phyloP scores from a whole-genome alignment of 306 rosid genomes.

The Vigna mungo region DNA sequence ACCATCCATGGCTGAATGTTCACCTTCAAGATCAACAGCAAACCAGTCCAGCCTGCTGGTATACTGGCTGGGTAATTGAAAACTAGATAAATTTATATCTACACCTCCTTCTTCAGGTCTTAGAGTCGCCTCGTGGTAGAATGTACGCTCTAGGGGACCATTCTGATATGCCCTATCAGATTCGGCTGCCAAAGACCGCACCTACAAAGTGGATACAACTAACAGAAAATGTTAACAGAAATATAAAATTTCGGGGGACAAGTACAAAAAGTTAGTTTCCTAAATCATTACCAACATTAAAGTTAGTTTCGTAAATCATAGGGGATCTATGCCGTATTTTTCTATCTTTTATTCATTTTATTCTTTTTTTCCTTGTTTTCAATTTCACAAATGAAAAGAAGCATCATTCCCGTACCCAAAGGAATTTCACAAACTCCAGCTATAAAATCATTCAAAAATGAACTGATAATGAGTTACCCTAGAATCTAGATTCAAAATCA shows the following conservation, averaged over 20 bases:
- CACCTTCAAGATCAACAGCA: constrained; percentile 96
- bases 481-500: constrained; percentile 24
- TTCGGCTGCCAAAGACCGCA: constrained; percentile 93
- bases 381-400: constrained; percentile 25
- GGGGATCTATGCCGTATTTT: constrained; percentile 21
- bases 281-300: constrained; percentile 27
- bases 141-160: constrained; percentile 83
- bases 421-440: constrained; percentile 30
- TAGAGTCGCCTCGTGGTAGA: constrained; percentile 75
- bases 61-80: constrained; percentile 70
- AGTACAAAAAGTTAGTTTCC: constrained; percentile 5
- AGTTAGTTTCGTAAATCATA: constrained; percentile 14
- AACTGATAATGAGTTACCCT: constrained; percentile 12
- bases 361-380: constrained; percentile 7
- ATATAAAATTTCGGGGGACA: constrained; percentile 26
- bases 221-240: constrained; percentile 39
- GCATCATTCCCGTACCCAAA: constrained; percentile 14
- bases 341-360: neutral
- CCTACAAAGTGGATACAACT: constrained; percentile 56
- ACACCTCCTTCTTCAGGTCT: constrained; percentile 68
- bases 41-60: constrained; percentile 89
- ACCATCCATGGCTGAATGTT: constrained; percentile 99
- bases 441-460: constrained; percentile 9
- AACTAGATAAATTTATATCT: constrained; percentile 48
- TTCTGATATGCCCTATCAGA: constrained; percentile 90